phyloP scores from a whole-genome alignment of 73 alveolate genomes.

The Halteria grandinella region DNA sequence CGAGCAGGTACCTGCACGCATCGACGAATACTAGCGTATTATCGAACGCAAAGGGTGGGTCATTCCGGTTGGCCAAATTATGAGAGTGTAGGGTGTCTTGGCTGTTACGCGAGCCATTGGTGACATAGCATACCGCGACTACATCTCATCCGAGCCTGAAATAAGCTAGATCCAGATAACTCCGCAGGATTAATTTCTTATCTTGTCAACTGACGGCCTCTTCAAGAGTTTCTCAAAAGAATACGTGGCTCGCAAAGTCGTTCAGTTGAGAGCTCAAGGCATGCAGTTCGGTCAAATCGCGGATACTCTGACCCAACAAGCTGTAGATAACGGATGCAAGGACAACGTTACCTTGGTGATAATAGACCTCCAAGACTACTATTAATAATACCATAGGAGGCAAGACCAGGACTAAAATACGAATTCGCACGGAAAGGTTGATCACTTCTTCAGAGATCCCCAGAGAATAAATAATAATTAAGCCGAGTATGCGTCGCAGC shows the following conservation, averaged over 20 bases:
- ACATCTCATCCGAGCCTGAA: conserved; percentile 35
- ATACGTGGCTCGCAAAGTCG: background rate
- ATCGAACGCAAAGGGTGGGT: background rate
- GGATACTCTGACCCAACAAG: background rate
- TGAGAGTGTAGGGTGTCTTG: conserved; percentile 47
- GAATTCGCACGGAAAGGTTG: too few relatives aligned
- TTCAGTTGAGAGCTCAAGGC: conserved; percentile 4
- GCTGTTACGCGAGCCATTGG: conserved; percentile 49
- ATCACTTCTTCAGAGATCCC: too few relatives aligned
- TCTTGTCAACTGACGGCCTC: conserved; percentile 36
- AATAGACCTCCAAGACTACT: too few relatives aligned
- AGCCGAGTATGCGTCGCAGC: too few relatives aligned
- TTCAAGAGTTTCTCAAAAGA: conserved; percentile 11
- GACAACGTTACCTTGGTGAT: conserved; percentile 32
- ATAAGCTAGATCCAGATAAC: conserved; percentile 1
- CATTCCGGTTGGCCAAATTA: conserved; percentile 17
- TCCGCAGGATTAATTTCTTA: conserved; percentile 13
- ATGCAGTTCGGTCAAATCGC: conserved; percentile 17
- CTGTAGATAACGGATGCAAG: conserved; percentile 45
- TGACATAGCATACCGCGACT: conserved; percentile 12
- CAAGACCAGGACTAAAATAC: too few relatives aligned
- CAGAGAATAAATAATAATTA: too few relatives aligned
- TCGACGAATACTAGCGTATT: conserved; percentile 37
- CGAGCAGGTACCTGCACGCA: background rate
- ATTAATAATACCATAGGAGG: too few relatives aligned